These are phyloP conservation scores for Phytophthora tubulina DNA, from an alignment of 352 stramenopile species.

Conservation along the genomic window DNA sequence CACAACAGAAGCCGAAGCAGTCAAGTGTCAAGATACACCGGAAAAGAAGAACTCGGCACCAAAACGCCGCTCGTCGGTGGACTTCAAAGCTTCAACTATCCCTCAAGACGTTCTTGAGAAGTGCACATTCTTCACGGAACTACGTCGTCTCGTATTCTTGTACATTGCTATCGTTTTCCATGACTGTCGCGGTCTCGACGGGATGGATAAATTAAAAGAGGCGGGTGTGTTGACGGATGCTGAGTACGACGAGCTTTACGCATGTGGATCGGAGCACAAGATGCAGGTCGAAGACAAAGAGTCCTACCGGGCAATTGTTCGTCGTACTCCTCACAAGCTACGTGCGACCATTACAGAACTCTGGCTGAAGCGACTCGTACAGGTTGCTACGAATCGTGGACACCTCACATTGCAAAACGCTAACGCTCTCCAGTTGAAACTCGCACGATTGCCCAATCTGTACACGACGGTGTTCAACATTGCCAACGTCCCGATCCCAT, in stretches of 20 bases:
- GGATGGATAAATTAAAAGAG: constrained; percentile 72
- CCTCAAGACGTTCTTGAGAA: constrained; percentile 72
- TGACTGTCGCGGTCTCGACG: constrained; percentile 73
- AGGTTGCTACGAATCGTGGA: constrained; percentile 67
- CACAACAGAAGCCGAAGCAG: constrained; percentile 1
- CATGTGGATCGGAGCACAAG: constrained; percentile 68
- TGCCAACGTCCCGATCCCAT: constrained; percentile 85
- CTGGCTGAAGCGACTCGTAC: constrained; percentile 81
- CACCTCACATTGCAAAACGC: constrained; percentile 68
- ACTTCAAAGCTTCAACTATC: constrained; percentile 45
- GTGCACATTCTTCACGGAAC: constrained; percentile 80
- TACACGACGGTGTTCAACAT: constrained; percentile 90
- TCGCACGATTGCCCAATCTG: constrained; percentile 70
- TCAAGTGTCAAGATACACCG: constrained; percentile 7
- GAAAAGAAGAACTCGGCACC: constrained; percentile 4
- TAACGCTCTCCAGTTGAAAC: constrained; percentile 70
- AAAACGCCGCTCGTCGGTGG: constrained; percentile 2
- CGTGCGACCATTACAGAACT: constrained; percentile 82
- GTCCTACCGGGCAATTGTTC: constrained; percentile 66
- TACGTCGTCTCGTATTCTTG: constrained; percentile 81
- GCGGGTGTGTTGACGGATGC: constrained; percentile 64
- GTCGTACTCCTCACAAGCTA: constrained; percentile 75
- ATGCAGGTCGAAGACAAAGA: constrained; percentile 45
- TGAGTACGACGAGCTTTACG: constrained; percentile 79
- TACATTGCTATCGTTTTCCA: constrained; percentile 90